These are phyloP conservation scores for Mycena latifolia DNA, from an alignment of 768 basidiomycete species.

Conservation along the genomic window DNA sequence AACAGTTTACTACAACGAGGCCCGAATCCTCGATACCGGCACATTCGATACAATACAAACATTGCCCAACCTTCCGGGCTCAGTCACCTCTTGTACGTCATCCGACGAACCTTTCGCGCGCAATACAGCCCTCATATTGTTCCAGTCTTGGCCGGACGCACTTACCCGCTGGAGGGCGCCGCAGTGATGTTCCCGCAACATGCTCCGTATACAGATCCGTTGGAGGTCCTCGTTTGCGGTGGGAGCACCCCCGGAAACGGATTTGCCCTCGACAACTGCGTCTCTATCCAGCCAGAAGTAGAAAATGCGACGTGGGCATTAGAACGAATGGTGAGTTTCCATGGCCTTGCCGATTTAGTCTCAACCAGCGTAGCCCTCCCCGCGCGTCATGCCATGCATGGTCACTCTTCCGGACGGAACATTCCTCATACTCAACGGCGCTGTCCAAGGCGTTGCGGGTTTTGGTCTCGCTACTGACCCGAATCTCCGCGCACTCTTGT, in stretches of 20 bases:
- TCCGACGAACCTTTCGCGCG: neutral
- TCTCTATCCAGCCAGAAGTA: slow-evolving; percentile 75
- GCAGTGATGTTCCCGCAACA: slow-evolving; percentile 77
- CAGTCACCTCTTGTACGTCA: slow-evolving; percentile 71
- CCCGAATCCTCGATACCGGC: slow-evolving; percentile 76
- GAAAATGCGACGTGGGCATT: slow-evolving; percentile 73
- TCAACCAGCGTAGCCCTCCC: slow-evolving; percentile 62
- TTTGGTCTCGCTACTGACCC: slow-evolving; percentile 66
- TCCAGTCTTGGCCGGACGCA: slow-evolving; percentile 74
- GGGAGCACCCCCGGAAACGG: slow-evolving; percentile 74
- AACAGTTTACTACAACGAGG: slow-evolving; percentile 84
- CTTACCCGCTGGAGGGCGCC: slow-evolving; percentile 83
- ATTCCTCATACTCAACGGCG: slow-evolving; percentile 71
- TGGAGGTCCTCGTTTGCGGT: slow-evolving; percentile 81
- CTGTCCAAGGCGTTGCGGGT: slow-evolving; percentile 65
- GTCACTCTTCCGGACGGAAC: slow-evolving; percentile 70
- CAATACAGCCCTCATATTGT: too few species aligned
- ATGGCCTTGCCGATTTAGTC: too few species aligned
- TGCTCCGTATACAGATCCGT: slow-evolving; percentile 80
- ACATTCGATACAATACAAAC: slow-evolving; percentile 71
- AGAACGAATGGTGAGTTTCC: slow-evolving; percentile 78
- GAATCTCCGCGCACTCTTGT: slow-evolving; percentile 63
- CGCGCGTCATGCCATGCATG: slow-evolving; percentile 82
- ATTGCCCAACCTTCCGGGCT: slow-evolving; percentile 81
- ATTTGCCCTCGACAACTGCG: slow-evolving; percentile 74